phyloP scores from a whole-genome alignment of 768 basidiomycete species.

The Russula brevipes region DNA sequence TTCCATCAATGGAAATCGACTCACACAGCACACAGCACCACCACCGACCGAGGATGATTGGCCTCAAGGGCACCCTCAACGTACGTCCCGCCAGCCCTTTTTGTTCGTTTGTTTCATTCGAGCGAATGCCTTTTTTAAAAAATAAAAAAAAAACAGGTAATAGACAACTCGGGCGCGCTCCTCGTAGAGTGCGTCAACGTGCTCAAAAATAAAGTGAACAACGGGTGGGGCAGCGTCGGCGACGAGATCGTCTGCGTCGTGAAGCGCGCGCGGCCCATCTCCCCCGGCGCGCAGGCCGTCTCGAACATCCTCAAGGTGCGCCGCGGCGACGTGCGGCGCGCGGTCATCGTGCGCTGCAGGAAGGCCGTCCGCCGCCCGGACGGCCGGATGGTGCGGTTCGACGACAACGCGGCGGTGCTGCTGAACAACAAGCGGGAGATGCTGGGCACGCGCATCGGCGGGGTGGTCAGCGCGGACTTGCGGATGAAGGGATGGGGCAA shows the following conservation, averaged over 20 bases:
- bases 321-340: slow-evolving; percentile 90
- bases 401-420: slow-evolving; percentile 93
- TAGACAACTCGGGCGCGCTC: slow-evolving; percentile 96
- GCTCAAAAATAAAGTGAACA: slow-evolving; percentile 91
- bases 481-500: slow-evolving; percentile 93
- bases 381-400: slow-evolving; percentile 83
- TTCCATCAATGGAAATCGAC: neutral
- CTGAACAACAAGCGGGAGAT: slow-evolving; percentile 95
- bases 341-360: slow-evolving; percentile 90
- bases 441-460: slow-evolving; percentile 91
- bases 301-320: slow-evolving; percentile 85
- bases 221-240: slow-evolving; percentile 88
- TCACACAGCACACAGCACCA: neutral
- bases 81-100: slow-evolving; percentile 39
- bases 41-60: slow-evolving; percentile 62
- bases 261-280: slow-evolving; percentile 81
- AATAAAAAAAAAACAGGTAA: slow-evolving; percentile 52
- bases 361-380: slow-evolving; percentile 83
- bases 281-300: slow-evolving; percentile 58
- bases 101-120: neutral
- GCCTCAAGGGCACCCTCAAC: slow-evolving; percentile 88
- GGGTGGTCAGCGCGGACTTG: slow-evolving; percentile 88
- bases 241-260: slow-evolving; percentile 97
- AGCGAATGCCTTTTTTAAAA: neutral
- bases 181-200: slow-evolving; percentile 96